These are phyloP conservation scores for Botrytis byssoidea DNA, from an alignment of 2,329 filamentous ascomycete species.

Conservation along the genomic window DNA sequence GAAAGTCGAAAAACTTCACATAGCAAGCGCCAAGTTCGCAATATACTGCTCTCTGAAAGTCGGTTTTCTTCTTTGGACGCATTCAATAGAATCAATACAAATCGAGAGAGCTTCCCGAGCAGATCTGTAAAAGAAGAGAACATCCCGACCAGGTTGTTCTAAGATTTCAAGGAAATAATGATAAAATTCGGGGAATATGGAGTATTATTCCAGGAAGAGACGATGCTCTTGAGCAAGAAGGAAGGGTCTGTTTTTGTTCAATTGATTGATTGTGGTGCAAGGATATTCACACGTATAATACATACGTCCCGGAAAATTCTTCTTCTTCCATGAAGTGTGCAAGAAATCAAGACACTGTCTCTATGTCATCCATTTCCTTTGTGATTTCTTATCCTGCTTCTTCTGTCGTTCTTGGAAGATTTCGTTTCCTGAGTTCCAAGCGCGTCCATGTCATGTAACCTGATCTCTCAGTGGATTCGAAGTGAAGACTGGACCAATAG, in stretches of 20 bases:
- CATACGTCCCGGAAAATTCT: not conserved
- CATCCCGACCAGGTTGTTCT: not conserved
- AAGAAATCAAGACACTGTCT: accelerated
- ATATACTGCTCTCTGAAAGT: not conserved
- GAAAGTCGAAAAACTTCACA: not conserved
- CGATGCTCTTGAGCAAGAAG: not conserved
- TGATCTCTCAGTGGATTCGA: not conserved
- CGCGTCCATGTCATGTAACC: not conserved
- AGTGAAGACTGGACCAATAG: not conserved
- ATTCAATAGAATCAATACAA: not conserved
- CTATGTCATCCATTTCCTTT: not conserved
- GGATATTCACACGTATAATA: not conserved
- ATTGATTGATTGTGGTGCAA: not conserved
- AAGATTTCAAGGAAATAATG: not conserved
- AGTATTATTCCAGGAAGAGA: not conserved
- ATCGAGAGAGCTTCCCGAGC: not conserved
- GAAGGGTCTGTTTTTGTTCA: not conserved
- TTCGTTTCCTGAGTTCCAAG: not conserved
- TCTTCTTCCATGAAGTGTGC: not conserved
- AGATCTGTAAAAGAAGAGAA: accelerated
- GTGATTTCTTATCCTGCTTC: not conserved
- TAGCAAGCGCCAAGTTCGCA: not conserved
- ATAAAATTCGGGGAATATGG: not conserved
- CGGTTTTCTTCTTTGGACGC: not conserved
- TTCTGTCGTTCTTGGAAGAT: not conserved